These are phyloP conservation scores for Ampelomyces quisqualis DNA, from an alignment of 2,329 filamentous ascomycete species.

Conservation along the genomic window DNA sequence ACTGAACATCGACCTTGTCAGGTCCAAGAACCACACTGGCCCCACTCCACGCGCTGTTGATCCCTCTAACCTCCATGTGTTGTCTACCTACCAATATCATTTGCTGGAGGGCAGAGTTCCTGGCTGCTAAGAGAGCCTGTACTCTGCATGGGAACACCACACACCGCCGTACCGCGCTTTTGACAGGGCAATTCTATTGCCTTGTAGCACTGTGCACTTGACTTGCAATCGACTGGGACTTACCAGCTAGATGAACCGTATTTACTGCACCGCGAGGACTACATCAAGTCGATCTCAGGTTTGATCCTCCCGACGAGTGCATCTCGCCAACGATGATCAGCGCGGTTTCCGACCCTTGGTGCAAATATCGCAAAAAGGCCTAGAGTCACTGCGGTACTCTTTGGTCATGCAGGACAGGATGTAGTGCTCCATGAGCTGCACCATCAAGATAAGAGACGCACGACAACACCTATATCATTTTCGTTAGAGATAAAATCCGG, in stretches of 20 bases:
- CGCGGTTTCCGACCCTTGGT: too few relatives aligned
- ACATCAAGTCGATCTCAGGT: too few relatives aligned
- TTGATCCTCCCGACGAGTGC: too few relatives aligned
- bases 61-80: not conserved
- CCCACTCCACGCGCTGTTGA: too few relatives aligned
- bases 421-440: slow-evolving; percentile 2
- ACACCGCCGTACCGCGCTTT: slow-evolving; percentile 1
- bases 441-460: slow-evolving; percentile 2
- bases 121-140: not conserved
- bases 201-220: not conserved
- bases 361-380: too few relatives aligned
- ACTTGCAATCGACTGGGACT: too few relatives aligned
- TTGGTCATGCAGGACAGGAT: not conserved
- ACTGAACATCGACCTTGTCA: too few relatives aligned
- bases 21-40: too few relatives aligned
- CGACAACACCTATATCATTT: not conserved
- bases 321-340: not conserved
- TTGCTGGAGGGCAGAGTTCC: not conserved
- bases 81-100: not conserved
- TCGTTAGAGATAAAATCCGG: slow-evolving; percentile 2
- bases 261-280: too few relatives aligned
- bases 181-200: not conserved
- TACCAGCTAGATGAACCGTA: too few relatives aligned
- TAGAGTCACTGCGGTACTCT: too few relatives aligned
- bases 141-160: not conserved